phyloP scores from a whole-genome alignment of 2,329 filamentous ascomycete genomes.

The Pseudocercospora macadamiae region DNA sequence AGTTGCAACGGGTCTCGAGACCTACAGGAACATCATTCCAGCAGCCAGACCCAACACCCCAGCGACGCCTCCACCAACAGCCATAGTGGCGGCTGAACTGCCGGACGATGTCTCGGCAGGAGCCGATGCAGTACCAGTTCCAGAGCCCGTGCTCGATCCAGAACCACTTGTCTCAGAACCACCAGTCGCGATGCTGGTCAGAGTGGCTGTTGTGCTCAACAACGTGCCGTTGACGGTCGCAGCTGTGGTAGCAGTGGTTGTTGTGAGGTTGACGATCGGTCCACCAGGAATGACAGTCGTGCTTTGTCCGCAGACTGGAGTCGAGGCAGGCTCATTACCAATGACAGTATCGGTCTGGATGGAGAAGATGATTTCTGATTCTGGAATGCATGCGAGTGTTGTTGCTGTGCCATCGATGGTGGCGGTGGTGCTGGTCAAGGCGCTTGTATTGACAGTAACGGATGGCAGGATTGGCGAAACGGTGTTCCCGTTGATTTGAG shows the following conservation, averaged over 20 bases:
- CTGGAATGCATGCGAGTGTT: constrained; percentile 13
- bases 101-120: constrained; percentile 5
- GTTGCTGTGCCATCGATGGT: neutral
- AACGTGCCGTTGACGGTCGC: neutral
- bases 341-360: constrained; percentile 27
- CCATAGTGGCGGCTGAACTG: constrained; percentile 9
- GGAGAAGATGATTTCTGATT: constrained; percentile 20
- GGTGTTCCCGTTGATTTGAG: constrained; percentile 16
- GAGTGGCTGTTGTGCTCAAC: neutral
- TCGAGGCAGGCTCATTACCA: constrained; percentile 14
- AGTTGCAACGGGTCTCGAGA: too few species aligned
- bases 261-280: neutral
- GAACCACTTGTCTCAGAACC: neutral
- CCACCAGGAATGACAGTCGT: neutral
- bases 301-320: constrained; percentile 13
- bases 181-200: neutral
- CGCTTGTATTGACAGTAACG: constrained; percentile 11
- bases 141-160: constrained; percentile 2
- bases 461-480: constrained; percentile 12
- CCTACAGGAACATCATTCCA: constrained; percentile 14
- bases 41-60: constrained; percentile 11
- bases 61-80: constrained; percentile 5
- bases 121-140: neutral
- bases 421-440: constrained; percentile 4
- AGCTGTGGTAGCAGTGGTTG: constrained; percentile 8